These are phyloP conservation scores for Colletotrichum melonis DNA, from an alignment of 2,329 filamentous ascomycete species.

Conservation along the genomic window DNA sequence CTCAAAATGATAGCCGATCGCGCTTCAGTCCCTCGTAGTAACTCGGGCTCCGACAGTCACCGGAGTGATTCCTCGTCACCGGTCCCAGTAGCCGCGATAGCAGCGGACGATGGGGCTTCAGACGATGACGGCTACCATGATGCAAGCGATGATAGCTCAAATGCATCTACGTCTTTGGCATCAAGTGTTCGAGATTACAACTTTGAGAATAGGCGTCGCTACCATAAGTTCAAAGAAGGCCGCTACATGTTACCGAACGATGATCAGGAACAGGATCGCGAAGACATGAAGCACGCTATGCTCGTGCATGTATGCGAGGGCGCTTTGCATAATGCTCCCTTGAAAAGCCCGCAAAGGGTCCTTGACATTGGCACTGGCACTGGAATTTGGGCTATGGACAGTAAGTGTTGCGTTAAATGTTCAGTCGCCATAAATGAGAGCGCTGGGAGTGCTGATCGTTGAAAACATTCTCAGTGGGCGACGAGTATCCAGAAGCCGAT, in stretches of 20 bases:
- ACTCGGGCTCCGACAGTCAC: too few relatives aligned
- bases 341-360: background rate
- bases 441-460: background rate
- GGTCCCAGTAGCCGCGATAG: too few relatives aligned
- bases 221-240: slow-evolving; percentile 54
- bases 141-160: slow-evolving; percentile 17
- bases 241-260: slow-evolving; percentile 54
- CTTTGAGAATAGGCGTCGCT: slow-evolving; percentile 55
- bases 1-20: too few relatives aligned
- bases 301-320: slow-evolving; percentile 28
- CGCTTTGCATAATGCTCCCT: background rate
- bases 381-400: slow-evolving; percentile 66
- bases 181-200: slow-evolving; percentile 51
- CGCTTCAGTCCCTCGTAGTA: too few relatives aligned
- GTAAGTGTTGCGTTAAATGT: slow-evolving; percentile 42
- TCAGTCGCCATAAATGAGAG: rapidly evolving
- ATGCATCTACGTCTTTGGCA: slow-evolving; percentile 43
- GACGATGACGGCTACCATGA: too few relatives aligned
- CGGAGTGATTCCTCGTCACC: too few relatives aligned
- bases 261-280: slow-evolving; percentile 54
- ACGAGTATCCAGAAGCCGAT: slow-evolving; percentile 18
- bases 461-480: slow-evolving; percentile 40
- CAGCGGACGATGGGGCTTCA: too few relatives aligned
- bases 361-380: slow-evolving; percentile 46
- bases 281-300: slow-evolving; percentile 48